Base-by-base conservation (phyloP, 192 early-diverging fungal genomes). In the Coemansia sp. region DNA sequence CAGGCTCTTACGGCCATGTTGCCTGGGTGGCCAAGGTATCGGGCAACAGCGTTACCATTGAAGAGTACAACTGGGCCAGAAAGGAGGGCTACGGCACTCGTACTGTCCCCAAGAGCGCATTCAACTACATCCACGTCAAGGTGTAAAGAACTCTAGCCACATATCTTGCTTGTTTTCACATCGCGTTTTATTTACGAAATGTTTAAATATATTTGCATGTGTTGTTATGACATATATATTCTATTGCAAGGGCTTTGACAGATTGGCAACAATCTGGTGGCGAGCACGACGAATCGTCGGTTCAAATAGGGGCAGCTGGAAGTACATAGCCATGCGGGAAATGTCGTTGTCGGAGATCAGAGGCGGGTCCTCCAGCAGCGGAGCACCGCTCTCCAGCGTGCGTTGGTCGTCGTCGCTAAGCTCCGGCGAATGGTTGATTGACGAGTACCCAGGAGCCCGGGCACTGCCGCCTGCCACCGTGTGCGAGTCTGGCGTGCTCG, bases 271-370 rank as follows among this genome's bases (percentile, higher is more conserved):
- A 23, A 87, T 85, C 66, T 87, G 86, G 45, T 75, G 72, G 19
- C 84, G 80, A 23, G 86, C 84, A 4, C 86, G 83, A 10, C 71
- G 73, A 22, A 87, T 51, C 3, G 81, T 72, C 5, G 66, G 39
- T 57, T 85, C 86, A 61, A 87, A 82, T 2, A 57, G 25, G 1
- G 84, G 82, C 8, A 77, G 59, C 35, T 82, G 57, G 19, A 83
- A 77, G 49, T 75, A 70, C 14, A 60, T 25, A 4, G 73, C 72
- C 57, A 87, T 72, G 5, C 68, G 60, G 11, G 69, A 50, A 37
- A 83, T 69, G 43, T 72, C 69, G 41, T 58, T 58, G 39, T 75
- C 81, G 1, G 69, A 60, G 39, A 79, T 43, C 6, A 83, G 60
- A 5, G 70, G 57, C 10, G 64, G 63, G 3, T 72, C 63, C 21